Base-by-base conservation (phyloP, 805 yeast species). In the Teunomyces funiuensis region DNA sequence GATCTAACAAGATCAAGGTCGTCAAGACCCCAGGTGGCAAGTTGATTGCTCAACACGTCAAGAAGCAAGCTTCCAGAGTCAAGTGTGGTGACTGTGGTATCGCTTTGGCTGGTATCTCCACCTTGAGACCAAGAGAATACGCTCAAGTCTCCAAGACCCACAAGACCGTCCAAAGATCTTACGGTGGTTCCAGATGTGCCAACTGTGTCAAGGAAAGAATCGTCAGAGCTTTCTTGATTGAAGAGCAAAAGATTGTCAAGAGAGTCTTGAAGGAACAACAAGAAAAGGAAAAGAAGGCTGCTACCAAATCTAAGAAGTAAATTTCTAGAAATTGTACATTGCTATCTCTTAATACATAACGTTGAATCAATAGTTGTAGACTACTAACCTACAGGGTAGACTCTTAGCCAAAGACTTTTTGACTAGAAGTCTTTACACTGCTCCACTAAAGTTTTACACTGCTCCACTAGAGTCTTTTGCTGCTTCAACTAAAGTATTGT, bases 1-100 rank as follows among this genome's bases (percentile, higher is more conserved):
- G 84, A 77, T 93, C 99, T 65, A 93, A 93, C 96, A 88, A 86
- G 82, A 91, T 93, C 82, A 91, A 87, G 90, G 95, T 91, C 77
- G 96, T 91, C 66, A 93, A 91, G 88, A 93, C 99, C 78, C 99
- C 99, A 77, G 99, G 99, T 83, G 98, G 98, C 73, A 85, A 85
- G 77, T 84, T 93, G 77, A 84, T 89, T 72, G 96, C 96, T 71
- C 97, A 90, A 77, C 99, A 93, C 81, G 80, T 88, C 69, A 88
- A 88, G 85, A 89, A 89, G 83, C 68, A 69, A 60, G 96, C 88
- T 65, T 71, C 95, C 65, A 82, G 88, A 78, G 85, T 84, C 69
- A 84, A 82, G 73, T 84, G 90, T 80, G 90, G 90, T 80, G 90
- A 84, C 80, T 81, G 87, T 75, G 90, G 90, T 72, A 62, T 63